Percentiles rank a stretch among this genome's conserved stretches.
Evolutionary conservation across 805 yeast species (phyloP).

Genomic region (Monosporozyma unispora): DNA sequence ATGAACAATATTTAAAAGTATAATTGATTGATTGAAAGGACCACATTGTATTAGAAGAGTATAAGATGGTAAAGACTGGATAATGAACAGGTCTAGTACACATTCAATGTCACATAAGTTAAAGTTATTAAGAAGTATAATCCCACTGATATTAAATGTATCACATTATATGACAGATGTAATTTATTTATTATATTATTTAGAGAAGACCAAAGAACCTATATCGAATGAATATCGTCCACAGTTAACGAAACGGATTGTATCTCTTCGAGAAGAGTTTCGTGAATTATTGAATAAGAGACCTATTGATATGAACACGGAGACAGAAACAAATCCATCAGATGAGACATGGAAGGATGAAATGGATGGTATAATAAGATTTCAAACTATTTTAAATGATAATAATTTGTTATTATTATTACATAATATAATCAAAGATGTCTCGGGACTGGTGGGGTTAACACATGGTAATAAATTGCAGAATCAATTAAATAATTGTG

Average conservation of each 20-base stretch:
- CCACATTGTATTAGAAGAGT: too few species aligned
- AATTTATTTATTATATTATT: constrained; percentile 16
- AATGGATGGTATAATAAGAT: background rate
- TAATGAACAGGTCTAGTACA: too few species aligned
- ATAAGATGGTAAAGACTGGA: too few species aligned
- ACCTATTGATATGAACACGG: too few species aligned
- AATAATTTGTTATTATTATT: background rate
- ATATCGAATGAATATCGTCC: background rate
- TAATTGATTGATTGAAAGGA: too few species aligned
- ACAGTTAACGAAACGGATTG: constrained; percentile 1
- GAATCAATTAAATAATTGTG: constrained; percentile 17
- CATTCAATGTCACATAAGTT: constrained; percentile 6
- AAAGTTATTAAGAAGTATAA: constrained; percentile 11
- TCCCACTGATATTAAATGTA: constrained; percentile 14
- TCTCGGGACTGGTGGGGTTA: background rate
- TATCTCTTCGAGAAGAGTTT: constrained; percentile 3
- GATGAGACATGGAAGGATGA: background rate
- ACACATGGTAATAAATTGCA: background rate
- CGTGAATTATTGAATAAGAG: constrained; percentile 1
- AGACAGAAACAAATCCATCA: too few species aligned
- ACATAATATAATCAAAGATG: background rate
- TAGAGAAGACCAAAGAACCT: constrained; percentile 4
- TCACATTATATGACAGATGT: constrained; percentile 21
- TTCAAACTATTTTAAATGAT: background rate
- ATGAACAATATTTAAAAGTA: too few species aligned